Percentiles rank a stretch among this genome's conserved stretches.
phyloP scores from a whole-genome alignment of 192 early-diverging fungal genomes.

The Coemansia interrupta region DNA sequence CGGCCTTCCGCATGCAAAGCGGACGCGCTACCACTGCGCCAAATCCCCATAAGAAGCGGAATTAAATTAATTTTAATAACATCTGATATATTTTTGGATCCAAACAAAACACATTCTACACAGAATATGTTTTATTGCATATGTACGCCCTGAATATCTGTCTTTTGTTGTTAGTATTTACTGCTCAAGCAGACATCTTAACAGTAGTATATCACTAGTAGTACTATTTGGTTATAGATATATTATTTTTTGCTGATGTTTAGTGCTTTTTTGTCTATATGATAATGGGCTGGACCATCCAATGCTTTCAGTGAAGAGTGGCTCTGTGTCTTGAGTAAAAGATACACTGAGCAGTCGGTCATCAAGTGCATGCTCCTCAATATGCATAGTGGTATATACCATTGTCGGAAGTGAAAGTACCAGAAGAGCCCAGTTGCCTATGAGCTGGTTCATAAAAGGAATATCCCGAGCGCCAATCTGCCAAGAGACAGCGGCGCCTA shows the following conservation, averaged over 20 bases:
- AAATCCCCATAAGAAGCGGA: background rate
- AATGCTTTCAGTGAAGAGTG: constrained; percentile 7
- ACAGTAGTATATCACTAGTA: no score
- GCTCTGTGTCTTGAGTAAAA: constrained; percentile 10
- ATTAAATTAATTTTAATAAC: no score
- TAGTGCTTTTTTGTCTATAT: background rate
- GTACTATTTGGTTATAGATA: no score
- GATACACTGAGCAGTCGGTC: constrained; percentile 25
- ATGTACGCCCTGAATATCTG: no score
- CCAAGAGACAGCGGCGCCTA: constrained; percentile 65
- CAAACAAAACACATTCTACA: no score
- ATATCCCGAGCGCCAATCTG: constrained; percentile 58
- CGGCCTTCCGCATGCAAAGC: constrained; percentile 9
- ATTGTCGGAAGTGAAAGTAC: constrained; percentile 36
- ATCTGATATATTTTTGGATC: no score
- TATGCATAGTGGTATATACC: constrained; percentile 31
- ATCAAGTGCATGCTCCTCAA: constrained; percentile 36
- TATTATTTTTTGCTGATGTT: no score
- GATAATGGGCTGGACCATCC: constrained; percentile 11
- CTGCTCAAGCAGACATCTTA: no score
- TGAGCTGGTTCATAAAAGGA: constrained; percentile 50
- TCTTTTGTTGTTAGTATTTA: no score
- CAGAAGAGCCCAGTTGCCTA: constrained; percentile 45
- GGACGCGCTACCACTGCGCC: constrained; percentile 1
- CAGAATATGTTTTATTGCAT: no score